Evolutionary conservation across 768 basidiomycete species (phyloP).

Genomic region (Candolleomyces aberdarensis): DNA sequence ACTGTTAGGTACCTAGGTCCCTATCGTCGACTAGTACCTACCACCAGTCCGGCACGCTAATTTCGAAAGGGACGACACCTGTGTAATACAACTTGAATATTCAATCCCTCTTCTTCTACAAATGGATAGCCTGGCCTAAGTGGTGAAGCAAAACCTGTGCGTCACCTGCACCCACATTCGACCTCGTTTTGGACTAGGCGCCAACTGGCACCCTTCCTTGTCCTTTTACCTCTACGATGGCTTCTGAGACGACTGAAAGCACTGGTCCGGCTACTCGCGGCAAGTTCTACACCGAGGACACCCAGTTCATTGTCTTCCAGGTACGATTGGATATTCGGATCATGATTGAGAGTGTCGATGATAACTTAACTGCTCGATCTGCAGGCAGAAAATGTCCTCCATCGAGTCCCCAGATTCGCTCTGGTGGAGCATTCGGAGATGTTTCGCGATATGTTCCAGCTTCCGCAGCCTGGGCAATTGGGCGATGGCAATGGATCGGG

Average conservation of each 20-base stretch:
- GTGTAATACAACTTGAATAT: too few relatives aligned
- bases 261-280: background rate
- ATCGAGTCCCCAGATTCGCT: background rate
- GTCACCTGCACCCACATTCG: too few relatives aligned
- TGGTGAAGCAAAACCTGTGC: too few relatives aligned
- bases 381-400: background rate
- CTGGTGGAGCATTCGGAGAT: background rate
- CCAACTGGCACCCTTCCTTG: too few relatives aligned
- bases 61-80: too few relatives aligned
- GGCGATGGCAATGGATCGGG: background rate
- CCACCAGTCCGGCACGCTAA: too few relatives aligned
- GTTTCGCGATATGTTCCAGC: background rate
- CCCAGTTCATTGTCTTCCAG: background rate
- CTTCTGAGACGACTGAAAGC: background rate
- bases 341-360: background rate
- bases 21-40: too few relatives aligned
- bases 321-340: background rate
- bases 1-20: too few relatives aligned
- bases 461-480: background rate
- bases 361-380: background rate
- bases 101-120: too few relatives aligned
- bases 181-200: too few relatives aligned
- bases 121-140: too few relatives aligned
- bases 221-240: background rate
- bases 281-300: background rate